Base-by-base conservation (phyloP, 2,329 filamentous ascomycete genomes). In the Epichloe brachyelytri region DNA sequence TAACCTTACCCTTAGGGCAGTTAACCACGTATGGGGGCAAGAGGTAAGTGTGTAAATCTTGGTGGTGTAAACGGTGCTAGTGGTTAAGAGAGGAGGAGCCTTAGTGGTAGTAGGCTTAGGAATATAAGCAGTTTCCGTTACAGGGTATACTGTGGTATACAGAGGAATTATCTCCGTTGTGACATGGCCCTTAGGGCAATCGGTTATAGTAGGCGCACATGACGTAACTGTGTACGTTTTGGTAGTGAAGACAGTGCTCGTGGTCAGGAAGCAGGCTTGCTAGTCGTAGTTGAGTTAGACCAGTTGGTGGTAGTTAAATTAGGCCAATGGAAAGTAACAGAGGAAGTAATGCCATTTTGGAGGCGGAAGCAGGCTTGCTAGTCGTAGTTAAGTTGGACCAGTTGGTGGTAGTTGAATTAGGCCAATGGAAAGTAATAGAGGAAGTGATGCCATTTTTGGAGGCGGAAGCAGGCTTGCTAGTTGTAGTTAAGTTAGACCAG, bases 221-320 rank as follows among this genome's bases (percentile, higher is more conserved):
- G 72, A 73, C 59, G 74, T 79, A 66, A 79, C 67, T 61, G 76
- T 79, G 55, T 73, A 68, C 55, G 72, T 68, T 60, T 71, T 70
- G 59, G 75, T 79, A 59, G 70, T 66, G 70, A 74, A 78, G 63
- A 79, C 66, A 59, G 76, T 72, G 58, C 60, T 61, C 17, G 48
- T 50, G 38, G 46, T 49, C 39, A 40, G 15, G 14, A 45, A 17
- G 26, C 47, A 43, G 43, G 20, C 41, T 30, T 17, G 17, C n/a
- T 34, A 33, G 51, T 41, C 3, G 6, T 30, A 15, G 53, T 53
- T 33, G 54, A 55, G 53, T 56, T 53, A 38, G 51, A 52, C 55
- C 51, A 53, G 46, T n/a, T n/a, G n/a, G n/a, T n/a, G n/a, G n/a
- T n/a, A n/a, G n/a, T n/a, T n/a, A n/a, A n/a, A n/a, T n/a, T n/a